phyloP scores from a whole-genome alignment of 768 basidiomycete species.

The Artomyces pyxidatus region DNA sequence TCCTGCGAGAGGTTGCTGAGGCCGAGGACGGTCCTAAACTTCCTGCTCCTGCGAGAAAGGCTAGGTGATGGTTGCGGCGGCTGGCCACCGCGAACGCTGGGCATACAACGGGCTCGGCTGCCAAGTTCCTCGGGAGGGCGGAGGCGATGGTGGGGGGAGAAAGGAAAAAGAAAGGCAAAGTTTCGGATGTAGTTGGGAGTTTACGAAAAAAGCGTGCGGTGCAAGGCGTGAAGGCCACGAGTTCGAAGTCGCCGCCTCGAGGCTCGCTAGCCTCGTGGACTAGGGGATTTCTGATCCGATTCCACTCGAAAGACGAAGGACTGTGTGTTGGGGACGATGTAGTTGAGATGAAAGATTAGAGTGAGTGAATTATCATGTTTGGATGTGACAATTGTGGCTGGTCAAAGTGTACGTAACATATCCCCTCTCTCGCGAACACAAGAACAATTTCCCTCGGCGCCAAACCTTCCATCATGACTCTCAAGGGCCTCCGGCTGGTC shows the following conservation, averaged over 20 bases:
- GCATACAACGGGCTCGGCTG: slow-evolving; percentile 31
- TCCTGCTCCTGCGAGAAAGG: slow-evolving; percentile 32
- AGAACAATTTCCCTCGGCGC: too few species aligned
- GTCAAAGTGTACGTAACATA: too few species aligned
- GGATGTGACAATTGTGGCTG: too few species aligned
- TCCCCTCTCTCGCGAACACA: too few species aligned
- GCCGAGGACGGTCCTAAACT: slow-evolving; percentile 42
- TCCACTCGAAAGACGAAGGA: too few species aligned
- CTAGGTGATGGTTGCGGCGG: slow-evolving; percentile 23
- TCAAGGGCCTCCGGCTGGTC: too few species aligned
- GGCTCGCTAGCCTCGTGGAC: too few species aligned
- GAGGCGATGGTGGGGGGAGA: slow-evolving; percentile 19
- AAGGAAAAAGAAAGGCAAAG: slow-evolving; percentile 13
- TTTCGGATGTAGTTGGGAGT: slow-evolving; percentile 9
- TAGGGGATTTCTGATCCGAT: too few species aligned
- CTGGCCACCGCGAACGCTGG: slow-evolving; percentile 28
- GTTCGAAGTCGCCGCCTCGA: slow-evolving; percentile 17
- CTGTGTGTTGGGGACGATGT: too few species aligned
- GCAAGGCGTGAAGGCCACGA: slow-evolving; percentile 30
- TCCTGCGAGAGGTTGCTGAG: slow-evolving; percentile 30
- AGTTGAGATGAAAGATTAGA: too few species aligned
- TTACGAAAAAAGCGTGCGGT: slow-evolving; percentile 20
- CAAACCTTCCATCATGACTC: too few species aligned
- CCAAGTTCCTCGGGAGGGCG: slow-evolving; percentile 20
- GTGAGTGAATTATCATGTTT: too few species aligned